Conservation (phyloP, 768 basidiomycete genomes). For the Psilocybe tampanensis region DNA sequence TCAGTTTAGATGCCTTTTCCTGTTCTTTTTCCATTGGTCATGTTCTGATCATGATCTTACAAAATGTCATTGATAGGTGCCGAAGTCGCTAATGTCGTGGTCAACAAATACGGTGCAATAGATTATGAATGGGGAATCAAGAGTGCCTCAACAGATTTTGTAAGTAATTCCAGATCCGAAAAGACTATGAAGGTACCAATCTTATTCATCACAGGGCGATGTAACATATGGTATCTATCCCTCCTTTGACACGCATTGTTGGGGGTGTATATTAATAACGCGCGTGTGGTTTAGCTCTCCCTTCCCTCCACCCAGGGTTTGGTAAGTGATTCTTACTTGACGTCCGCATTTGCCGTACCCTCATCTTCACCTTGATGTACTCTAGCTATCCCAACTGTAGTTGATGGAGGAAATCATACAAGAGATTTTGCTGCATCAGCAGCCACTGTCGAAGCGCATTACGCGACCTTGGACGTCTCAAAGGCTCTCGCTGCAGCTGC, state of each 20-base stretch:
- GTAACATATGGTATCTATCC: conserved; percentile 64
- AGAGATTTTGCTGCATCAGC: conserved; percentile 67
- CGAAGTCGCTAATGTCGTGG: conserved; percentile 63
- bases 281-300: conserved; percentile 42
- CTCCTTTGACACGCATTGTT: neutral
- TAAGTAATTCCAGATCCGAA: conserved; percentile 35
- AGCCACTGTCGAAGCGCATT: conserved; percentile 59
- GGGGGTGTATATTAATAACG: neutral
- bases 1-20: conserved; percentile 22
- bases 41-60: too few relatives aligned
- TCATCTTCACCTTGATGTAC: neutral
- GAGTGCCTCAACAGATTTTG: conserved; percentile 82
- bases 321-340: conserved; percentile 27
- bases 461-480: conserved; percentile 65
- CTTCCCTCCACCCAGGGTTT: conserved; percentile 76
- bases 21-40: neutral
- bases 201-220: conserved; percentile 54
- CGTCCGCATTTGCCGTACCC: neutral
- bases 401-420: conserved; percentile 80
- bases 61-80: conserved; percentile 43
- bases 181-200: neutral
- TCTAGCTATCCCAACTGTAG: conserved; percentile 80
- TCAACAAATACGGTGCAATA: conserved; percentile 62
- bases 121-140: conserved; percentile 70
- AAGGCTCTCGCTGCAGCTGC: conserved; percentile 75